Evolutionary conservation across 139 green algal species (phyloP).

Genomic region (Coccomyxa sp.): DNA sequence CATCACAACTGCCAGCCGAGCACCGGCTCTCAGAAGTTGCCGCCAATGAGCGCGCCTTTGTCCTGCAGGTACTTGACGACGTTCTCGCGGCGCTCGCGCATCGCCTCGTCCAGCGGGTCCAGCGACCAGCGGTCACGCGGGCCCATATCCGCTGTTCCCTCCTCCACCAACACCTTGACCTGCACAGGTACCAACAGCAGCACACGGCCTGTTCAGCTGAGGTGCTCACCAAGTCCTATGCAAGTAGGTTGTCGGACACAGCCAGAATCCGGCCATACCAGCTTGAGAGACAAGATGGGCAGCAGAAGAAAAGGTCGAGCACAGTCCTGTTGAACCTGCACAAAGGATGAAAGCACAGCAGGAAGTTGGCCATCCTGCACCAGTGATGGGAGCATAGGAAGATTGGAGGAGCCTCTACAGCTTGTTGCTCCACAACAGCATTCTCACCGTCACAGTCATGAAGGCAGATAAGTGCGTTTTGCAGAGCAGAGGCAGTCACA

Average conservation of each 20-base stretch:
- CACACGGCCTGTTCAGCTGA: not conserved
- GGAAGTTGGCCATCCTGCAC: too few relatives aligned
- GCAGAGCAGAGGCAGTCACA: not conserved
- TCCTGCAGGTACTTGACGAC: not conserved
- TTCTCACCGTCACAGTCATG: not conserved
- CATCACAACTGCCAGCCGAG: too few relatives aligned
- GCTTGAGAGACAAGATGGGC: too few relatives aligned
- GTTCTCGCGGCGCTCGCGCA: not conserved
- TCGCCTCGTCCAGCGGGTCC: slow-evolving; percentile 14
- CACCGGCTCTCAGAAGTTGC: not conserved
- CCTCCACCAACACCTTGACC: slow-evolving; percentile 20
- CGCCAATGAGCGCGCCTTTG: not conserved
- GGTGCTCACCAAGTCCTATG: too few relatives aligned
- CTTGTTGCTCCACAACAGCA: too few relatives aligned
- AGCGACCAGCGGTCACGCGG: slow-evolving; percentile 18
- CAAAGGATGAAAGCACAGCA: too few relatives aligned
- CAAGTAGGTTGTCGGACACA: too few relatives aligned
- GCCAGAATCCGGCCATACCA: too few relatives aligned
- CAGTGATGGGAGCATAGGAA: too few relatives aligned
- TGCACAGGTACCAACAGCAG: not conserved
- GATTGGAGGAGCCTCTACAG: too few relatives aligned
- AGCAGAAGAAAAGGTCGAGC: too few relatives aligned
- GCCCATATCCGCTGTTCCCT: slow-evolving; percentile 15
- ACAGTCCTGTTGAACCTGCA: too few relatives aligned
- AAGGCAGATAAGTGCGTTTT: not conserved